phyloP scores from a whole-genome alignment of 2,329 filamentous ascomycete species.

The Rhynchosporium graminicola region DNA sequence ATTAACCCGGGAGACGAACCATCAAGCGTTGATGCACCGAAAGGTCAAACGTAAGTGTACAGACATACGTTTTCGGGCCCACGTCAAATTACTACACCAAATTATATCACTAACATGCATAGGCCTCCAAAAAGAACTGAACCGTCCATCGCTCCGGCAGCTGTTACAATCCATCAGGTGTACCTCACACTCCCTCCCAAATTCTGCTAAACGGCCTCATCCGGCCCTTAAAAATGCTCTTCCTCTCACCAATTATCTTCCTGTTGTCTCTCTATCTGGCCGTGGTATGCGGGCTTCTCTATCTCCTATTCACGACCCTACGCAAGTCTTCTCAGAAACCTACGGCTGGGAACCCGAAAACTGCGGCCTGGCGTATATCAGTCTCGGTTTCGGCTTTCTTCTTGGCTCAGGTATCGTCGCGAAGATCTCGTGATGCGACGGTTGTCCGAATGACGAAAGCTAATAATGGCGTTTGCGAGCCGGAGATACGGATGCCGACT shows the following conservation, averaged over 20 bases:
- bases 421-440: slow-evolving; percentile 46
- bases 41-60: slow-evolving; percentile 44
- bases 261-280: slow-evolving; percentile 53
- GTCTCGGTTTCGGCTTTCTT: slow-evolving; percentile 46
- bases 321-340: slow-evolving; percentile 48
- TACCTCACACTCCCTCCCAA: slow-evolving; percentile 28
- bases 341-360: slow-evolving; percentile 48
- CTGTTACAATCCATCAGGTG: slow-evolving; percentile 46
- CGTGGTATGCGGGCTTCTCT: slow-evolving; percentile 54
- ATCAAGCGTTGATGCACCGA: slow-evolving; percentile 51
- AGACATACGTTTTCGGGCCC: background rate
- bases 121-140: slow-evolving; percentile 47
- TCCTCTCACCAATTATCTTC: slow-evolving; percentile 43
- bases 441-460: slow-evolving; percentile 49
- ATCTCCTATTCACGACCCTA: slow-evolving; percentile 55
- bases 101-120: background rate
- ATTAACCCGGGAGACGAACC: slow-evolving; percentile 51
- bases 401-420: slow-evolving; percentile 46
- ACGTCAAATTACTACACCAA: slow-evolving; percentile 13
- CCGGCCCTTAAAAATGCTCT: slow-evolving; percentile 50
- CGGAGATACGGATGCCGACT: slow-evolving; percentile 43
- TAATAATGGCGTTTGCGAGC: slow-evolving; percentile 43
- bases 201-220: slow-evolving; percentile 47
- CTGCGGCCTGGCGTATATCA: slow-evolving; percentile 47
- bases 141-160: slow-evolving; percentile 45